Base-by-base conservation (phyloP, 176 grass and related monocot genomes). In the Triticum turgidum region DNA sequence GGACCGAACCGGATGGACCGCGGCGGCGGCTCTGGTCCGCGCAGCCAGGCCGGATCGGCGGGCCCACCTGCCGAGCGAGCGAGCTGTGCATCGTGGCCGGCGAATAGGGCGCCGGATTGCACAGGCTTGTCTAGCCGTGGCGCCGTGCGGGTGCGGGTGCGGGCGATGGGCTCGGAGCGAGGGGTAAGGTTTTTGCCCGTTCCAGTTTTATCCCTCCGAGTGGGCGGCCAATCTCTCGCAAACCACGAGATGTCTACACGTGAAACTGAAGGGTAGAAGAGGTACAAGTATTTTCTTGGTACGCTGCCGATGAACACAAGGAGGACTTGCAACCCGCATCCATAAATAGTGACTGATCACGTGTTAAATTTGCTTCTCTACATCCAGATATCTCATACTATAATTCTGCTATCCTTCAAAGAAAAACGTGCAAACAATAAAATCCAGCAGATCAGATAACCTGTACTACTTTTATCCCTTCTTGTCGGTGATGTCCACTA, bases 81-180 rank as follows among this genome's bases (percentile, higher is more conserved):
- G 82, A 89, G 82, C 22, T 80, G 41, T 85, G 76, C 82, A 89
- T 89, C 87, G n/a, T 58, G 66, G 87, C 32, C 81, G 58, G 39
- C 75, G 67, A 80, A 80, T 89, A 66, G 65, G 65, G 34, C 63
- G 62, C 24, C 56, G 27, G 58, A 51, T 11, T 14, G 38, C 79
- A 15, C 79, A 65, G 24, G 8, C 21, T 9, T 25, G 27, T 20
- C 34, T 14, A 10, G 72, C 73, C 25, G 62, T 44, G 82, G 67
- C 49, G 52, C 69, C 52, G 81, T 61, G 78, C 68, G 5, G 76
- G 68, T 61, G 78, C 68, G 5, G 76, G 68, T 11, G 78, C 68
- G 12, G 77, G 69, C 68, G 82, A 73, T 42, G 67, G 33, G 76
- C 84, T 89, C 67, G 76, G 84, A 58, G 82, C 32, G 41, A 65